phyloP scores from a whole-genome alignment of 805 yeast genomes.

The Ascoidea rubescens region DNA sequence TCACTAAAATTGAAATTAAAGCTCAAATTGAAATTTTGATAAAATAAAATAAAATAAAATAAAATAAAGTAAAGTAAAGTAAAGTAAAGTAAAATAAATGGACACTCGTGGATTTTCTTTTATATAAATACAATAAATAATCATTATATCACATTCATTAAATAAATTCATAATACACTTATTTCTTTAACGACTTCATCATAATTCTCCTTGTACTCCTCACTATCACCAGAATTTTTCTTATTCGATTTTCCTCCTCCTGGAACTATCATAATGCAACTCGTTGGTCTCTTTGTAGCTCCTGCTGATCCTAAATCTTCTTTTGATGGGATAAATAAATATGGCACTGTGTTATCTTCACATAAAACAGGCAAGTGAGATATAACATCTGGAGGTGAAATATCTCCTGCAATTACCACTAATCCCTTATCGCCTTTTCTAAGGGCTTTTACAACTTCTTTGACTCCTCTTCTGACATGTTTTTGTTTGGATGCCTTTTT shows the following conservation, averaged over 20 bases:
- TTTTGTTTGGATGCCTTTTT: constrained; percentile 97
- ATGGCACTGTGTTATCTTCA: constrained; percentile 89
- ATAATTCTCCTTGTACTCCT: constrained; percentile 81
- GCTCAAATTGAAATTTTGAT: too few relatives aligned
- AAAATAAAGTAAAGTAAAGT: too few relatives aligned
- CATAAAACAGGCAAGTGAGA: constrained; percentile 96
- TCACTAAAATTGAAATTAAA: too few relatives aligned
- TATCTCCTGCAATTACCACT: constrained; percentile 94
- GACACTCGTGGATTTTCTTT: too few relatives aligned
- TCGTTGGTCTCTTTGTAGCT: constrained; percentile 97
- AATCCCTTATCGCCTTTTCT: constrained; percentile 98
- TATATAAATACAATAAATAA: too few relatives aligned
- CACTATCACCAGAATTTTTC: constrained; percentile 54
- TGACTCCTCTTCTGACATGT: constrained; percentile 97
- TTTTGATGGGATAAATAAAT: constrained; percentile 87
- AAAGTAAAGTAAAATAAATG: too few relatives aligned
- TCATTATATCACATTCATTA: too few relatives aligned
- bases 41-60: too few relatives aligned
- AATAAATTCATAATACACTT: not conserved
- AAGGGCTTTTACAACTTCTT: constrained; percentile 94
- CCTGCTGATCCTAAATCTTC: constrained; percentile 98
- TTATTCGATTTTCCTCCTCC: constrained; percentile 72
- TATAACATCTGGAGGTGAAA: constrained; percentile 93
- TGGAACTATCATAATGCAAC: constrained; percentile 94
- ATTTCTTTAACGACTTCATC: constrained; percentile 34